Evolutionary conservation across 768 basidiomycete genomes (phyloP).

Genomic region (Tylopilus vinaceipallidus): DNA sequence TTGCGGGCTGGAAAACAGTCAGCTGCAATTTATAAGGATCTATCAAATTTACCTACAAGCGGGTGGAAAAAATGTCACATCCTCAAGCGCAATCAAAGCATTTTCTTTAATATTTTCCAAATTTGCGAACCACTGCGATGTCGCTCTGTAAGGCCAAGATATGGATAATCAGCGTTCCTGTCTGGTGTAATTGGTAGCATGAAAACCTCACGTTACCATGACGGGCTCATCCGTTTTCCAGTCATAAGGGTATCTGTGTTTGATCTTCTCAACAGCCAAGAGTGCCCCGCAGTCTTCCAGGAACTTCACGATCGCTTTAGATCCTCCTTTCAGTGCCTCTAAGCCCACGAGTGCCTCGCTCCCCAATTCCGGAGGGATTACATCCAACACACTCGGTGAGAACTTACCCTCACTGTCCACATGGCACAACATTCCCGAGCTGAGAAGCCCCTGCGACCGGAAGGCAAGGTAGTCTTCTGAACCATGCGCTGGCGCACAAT

Average conservation of each 20-base stretch:
- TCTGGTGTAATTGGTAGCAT: neutral
- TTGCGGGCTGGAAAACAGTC: slow-evolving; percentile 59
- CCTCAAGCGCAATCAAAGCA: slow-evolving; percentile 65
- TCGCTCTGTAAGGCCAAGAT: slow-evolving; percentile 57
- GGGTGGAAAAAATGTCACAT: slow-evolving; percentile 74
- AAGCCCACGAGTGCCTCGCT: slow-evolving; percentile 63
- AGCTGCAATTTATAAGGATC: neutral
- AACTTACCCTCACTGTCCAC: slow-evolving; percentile 79
- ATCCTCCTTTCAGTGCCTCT: slow-evolving; percentile 72
- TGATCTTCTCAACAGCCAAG: slow-evolving; percentile 65
- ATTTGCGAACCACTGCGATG: slow-evolving; percentile 97
- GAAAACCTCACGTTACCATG: slow-evolving; percentile 70
- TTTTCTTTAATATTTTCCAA: slow-evolving; percentile 77
- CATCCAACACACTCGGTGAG: slow-evolving; percentile 51
- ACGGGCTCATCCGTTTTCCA: slow-evolving; percentile 95
- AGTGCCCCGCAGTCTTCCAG: slow-evolving; percentile 53
- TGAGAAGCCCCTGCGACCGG: slow-evolving; percentile 52
- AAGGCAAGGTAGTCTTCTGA: slow-evolving; percentile 87
- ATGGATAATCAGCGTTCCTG: neutral
- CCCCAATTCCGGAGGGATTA: slow-evolving; percentile 36
- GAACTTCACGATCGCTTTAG: slow-evolving; percentile 60
- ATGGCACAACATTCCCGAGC: slow-evolving; percentile 65
- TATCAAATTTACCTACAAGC: slow-evolving; percentile 50
- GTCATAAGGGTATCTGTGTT: slow-evolving; percentile 93
- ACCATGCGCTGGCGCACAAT: slow-evolving; percentile 94